Evolutionary conservation across 1,284 basidiomycete genomes (phyloP).

Genomic region (Tylopilus sp.): DNA sequence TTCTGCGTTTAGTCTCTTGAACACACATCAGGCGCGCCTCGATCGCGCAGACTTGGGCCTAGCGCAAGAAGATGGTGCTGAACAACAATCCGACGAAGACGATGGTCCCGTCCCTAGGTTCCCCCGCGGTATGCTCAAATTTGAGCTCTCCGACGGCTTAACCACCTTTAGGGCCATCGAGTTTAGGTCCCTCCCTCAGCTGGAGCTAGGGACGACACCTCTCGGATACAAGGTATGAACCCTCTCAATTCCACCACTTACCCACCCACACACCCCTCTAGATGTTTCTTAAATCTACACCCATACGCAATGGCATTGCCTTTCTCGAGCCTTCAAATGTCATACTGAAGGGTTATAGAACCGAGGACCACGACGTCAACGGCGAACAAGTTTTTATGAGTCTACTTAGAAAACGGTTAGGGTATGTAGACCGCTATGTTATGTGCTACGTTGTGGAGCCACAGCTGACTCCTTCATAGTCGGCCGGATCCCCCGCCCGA

Average conservation of each 20-base stretch:
- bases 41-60: constrained; percentile 54
- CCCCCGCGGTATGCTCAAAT: constrained; percentile 62
- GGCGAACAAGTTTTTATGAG: constrained; percentile 53
- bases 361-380: constrained; percentile 53
- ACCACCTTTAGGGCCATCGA: constrained; percentile 65
- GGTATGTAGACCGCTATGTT: constrained; percentile 42
- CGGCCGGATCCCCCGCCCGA: constrained; percentile 28
- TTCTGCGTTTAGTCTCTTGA: constrained; percentile 65
- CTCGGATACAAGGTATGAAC: constrained; percentile 67
- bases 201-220: constrained; percentile 63
- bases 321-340: constrained; percentile 67
- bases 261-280: constrained; percentile 42
- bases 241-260: background rate
- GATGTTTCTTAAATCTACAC: constrained; percentile 63
- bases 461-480: constrained; percentile 10
- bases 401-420: constrained; percentile 53
- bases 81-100: constrained; percentile 56
- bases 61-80: constrained; percentile 40
- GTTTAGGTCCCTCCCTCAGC: constrained; percentile 52
- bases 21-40: constrained; percentile 58
- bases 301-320: constrained; percentile 59
- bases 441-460: background rate
- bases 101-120: constrained; percentile 73
- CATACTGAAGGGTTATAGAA: constrained; percentile 52
- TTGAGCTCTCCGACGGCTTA: constrained; percentile 65